Evolutionary conservation across 2,329 filamentous ascomycete genomes (phyloP), one percentile per base, ranked within the genome.

Genomic region (Aphanoascus verrucosus): DNA sequence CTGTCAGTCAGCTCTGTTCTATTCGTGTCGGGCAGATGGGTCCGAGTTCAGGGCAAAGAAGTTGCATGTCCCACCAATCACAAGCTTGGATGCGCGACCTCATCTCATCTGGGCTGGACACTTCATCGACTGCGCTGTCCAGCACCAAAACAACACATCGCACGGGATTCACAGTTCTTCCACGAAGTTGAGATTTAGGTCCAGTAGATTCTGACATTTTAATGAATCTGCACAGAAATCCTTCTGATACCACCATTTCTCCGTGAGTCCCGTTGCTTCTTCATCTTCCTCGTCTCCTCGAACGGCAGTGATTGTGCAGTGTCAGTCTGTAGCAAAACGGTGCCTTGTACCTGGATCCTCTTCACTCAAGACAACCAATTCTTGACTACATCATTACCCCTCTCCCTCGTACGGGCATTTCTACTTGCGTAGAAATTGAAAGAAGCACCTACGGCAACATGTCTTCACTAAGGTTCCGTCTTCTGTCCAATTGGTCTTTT

Each of bases 391-490:
- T 28, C 7, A 43, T 11, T 19, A 6, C 23, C 41, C 41, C 41
- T 23, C 23, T 17, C 20, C 5, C 6, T 37, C n/a, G 5, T 9
- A 12, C 45, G 17, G 11, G 15, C 46, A 49, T 41, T 50, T 50
- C 37, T 50, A 42, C 37, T 50, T 4, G 14, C 17, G 48, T 44
- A 35, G 48, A 50, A 40, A 20, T n/a, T n/a, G n/a, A n/a, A n/a
- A n/a, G n/a, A n/a, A 41, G 17, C 17, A 45, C 32, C 50, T 4
- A 7, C 23, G 23, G 23, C 23, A 52, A 12, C 19, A 52, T 52
- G 50, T 31, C 42, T 45, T 38, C 42, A 40, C 34, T 52, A 40
- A 52, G 50, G 50, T 52, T 46, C 37, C 48, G 42, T 20, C 40
- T 20, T 52, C 41, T 41, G 32, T 6, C 50, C 42, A 31, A 31